phyloP scores from a whole-genome alignment of 139 green algal genomes.

The Coelastrella sp. region DNA sequence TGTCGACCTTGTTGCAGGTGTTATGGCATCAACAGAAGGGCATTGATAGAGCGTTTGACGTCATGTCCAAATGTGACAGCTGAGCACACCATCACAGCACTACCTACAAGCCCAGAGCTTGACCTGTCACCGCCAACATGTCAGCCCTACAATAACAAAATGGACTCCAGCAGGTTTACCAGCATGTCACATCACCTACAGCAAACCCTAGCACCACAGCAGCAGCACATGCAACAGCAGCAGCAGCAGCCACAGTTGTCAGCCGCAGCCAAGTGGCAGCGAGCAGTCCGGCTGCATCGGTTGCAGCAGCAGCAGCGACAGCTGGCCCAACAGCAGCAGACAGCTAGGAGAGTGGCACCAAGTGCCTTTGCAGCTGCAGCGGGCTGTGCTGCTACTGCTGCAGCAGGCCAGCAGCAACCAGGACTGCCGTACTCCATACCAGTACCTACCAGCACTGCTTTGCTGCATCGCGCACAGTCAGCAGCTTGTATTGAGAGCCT shows the following conservation, averaged over 20 bases:
- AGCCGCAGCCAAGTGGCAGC: not conserved
- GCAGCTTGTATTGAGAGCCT: not conserved
- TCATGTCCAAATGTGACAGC: constrained; percentile 1
- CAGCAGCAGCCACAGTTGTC: not conserved
- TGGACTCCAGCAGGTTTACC: not conserved
- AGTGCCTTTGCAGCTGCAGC: not conserved
- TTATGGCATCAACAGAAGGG: not conserved
- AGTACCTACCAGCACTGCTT: not conserved
- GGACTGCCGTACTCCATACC: not conserved
- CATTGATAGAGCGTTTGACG: not conserved
- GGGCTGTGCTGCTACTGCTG: not conserved
- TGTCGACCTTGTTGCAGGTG: not conserved
- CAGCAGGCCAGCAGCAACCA: not conserved
- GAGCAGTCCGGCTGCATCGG: not conserved
- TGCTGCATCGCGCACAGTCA: not conserved
- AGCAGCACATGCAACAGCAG: not conserved
- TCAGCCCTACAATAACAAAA: not conserved
- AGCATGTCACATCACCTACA: constrained; percentile 13
- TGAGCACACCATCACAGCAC: not conserved
- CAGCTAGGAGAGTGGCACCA: not conserved
- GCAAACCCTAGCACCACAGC: not conserved
- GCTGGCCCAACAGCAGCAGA: not conserved
- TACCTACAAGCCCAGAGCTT: not conserved
- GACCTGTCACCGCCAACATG: too few species aligned
- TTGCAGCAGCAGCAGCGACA: not conserved